Base-by-base conservation (phyloP, 2,329 filamentous ascomycete species). In the Epichloe festucae region DNA sequence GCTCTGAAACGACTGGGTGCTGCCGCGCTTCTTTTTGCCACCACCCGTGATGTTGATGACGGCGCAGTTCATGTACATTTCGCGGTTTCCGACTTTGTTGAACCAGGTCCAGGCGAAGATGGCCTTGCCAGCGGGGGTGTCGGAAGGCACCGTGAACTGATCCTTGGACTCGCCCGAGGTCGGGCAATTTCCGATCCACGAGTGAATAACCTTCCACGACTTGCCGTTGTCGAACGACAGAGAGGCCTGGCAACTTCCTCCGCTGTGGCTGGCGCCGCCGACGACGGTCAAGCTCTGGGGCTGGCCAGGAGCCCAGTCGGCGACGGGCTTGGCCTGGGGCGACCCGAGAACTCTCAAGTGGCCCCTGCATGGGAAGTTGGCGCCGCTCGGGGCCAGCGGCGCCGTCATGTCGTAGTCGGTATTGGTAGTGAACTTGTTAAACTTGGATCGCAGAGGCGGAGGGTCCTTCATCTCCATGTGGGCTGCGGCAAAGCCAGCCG, bases 1-100 rank as follows among this genome's bases (percentile, higher is more conserved):
- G 43, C 65, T 64, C 52, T 70, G 68, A 63, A 87, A 80, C 46
- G 69, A 67, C 61, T 68, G 67, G 45, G 50, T 55, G 50, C 35
- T 59, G 56, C 52, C 57, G 59, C 58, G 62, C 61, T 21, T 35
- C 23, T 34, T 41, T 27, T 40, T 50, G 44, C 48, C 14, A 48
- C 66, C 64, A 31, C 67, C 66, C 51, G 64, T 67, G 62, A 89
- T 81, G 55, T 77, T 79, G 59, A 90, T 77, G 49, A 78, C 73
- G 7, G 87, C 86, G 62, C 87, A 93, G 69, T 89, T 88, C 84
- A 89, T 89, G 76, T 93, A 93, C 78, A 86, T 87, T 65, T 91
- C 87, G 46, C 87, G 77, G 69, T 89, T 89, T 27, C 87, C 86
- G 41, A 85, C 67, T 57, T 81, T 72, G 72, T 89, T 89, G 70